Evolutionary conservation across 2,329 filamentous ascomycete species (phyloP), one percentile per base, ranked within the genome.

Genomic region (Curvularia verruculosa): DNA sequence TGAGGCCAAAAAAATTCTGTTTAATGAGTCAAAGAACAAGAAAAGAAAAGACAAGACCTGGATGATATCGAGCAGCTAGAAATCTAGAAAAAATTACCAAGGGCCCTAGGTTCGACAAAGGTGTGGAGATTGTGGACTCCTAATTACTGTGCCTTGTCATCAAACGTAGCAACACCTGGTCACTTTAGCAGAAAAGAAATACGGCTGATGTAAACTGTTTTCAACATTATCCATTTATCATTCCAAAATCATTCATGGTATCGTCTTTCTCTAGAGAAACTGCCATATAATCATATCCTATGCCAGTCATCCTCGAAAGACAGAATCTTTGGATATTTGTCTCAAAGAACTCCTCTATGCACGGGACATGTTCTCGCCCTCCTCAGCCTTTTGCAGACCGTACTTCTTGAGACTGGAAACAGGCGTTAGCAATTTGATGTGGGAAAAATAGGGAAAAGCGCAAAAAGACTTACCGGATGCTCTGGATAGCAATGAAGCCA

Each of bases 401-500:
- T 76, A 76, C 66, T 76, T 76, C 79, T 82, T 82, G 61, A 81
- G 57, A 29, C 55, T 58, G 9, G 5, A 2, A 0, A 13, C 3
- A 1, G 1, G 2, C 13, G 12, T 58, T 39, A 58, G 46, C 12
- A 36, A 46, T 13, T n/a, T 43, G 21, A 26, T 5, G 13, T 12
- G 5, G n/a, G 2, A 5, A 3, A 23, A 21, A 3, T 5, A 5
- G 6, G 6, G 28, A 10, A 10, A 10, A 10, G 12, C 28, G 28
- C n/a, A 37, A 5, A 12, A 28, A 44, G 37, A 56, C 54, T 43
- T 37, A 58, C 60, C 73, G 66, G 36, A 89, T 89, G 62, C 85
- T 85, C 70, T 94, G 83, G 67, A 92, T 87, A 51, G 82, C 83
- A 71, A 94, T 87, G 78, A 89, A 89, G 29, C 86, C 86, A 39